Evolutionary conservation across 2,329 filamentous ascomycete genomes (phyloP), one percentile per base, ranked within the genome.

Genomic region (Penicillium sp.): DNA sequence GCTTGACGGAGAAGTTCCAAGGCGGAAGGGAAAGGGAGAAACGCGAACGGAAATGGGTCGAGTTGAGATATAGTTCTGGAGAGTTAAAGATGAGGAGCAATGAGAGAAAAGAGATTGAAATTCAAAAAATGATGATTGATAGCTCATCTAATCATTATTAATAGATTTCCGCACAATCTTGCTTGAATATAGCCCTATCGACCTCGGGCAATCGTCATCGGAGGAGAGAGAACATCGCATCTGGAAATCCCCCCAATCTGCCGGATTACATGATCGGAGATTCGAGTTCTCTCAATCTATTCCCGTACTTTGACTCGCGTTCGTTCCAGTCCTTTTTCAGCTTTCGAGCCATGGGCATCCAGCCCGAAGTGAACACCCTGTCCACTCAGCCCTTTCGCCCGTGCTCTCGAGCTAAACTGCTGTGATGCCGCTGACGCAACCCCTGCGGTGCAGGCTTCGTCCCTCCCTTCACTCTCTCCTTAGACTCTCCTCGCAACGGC

Each of bases 391-490:
- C 18, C 23, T 27, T 36, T 43, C 23, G 32, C 30, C 44, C 36
- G 37, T 44, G 44, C 50, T 50, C 47, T 43, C 35, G 16, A 47
- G 35, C 34, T 45, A 39, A 41, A 33, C 30, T 26, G 45, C 46
- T 46, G 43, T 45, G 45, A 57, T 56, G 54, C 50, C 51, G 55
- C 60, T 62, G 58, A 63, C 59, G 56, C 59, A 61, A 50, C 57
- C 58, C 58, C 56, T 63, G 59, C 53, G 55, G 51, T 60, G 59
- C 55, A 61, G 60, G 57, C 57, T 51, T 55, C 57, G 59, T 57
- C 50, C 50, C 11, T 48, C 43, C 44, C 45, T 54, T 44, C 51
- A 46, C 50, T 46, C 41, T 27, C 36, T 37, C 14, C 33, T 37
- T 23, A 39, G 41, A 17, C 23, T 44, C 34, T 50, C 42, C 43